Evolutionary conservation across 805 yeast species (phyloP).

Genomic region (Saccharomyces kudriavzevii): DNA sequence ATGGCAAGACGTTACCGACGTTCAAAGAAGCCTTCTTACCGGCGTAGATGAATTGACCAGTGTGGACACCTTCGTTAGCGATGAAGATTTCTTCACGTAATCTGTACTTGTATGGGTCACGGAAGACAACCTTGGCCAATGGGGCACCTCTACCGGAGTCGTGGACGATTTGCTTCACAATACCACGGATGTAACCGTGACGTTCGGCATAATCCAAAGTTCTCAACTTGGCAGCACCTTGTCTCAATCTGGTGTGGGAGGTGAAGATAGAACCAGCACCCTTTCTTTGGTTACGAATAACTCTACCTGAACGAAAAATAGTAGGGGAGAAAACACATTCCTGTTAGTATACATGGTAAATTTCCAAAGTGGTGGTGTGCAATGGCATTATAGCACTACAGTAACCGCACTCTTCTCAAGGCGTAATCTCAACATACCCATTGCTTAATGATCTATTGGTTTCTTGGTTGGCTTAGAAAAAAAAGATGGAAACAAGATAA

Average conservation of each 20-base stretch:
- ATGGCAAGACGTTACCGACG: slow-evolving; percentile 95
- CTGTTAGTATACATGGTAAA: slow-evolving; percentile 8
- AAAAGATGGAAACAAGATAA: no score
- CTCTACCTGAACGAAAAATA: slow-evolving; percentile 65
- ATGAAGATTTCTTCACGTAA: slow-evolving; percentile 96
- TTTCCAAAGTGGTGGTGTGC: neutral
- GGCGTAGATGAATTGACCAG: slow-evolving; percentile 98
- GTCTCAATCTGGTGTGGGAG: slow-evolving; percentile 99
- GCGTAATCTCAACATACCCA: slow-evolving; percentile 26
- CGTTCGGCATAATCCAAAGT: slow-evolving; percentile 98
- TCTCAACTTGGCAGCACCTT: slow-evolving; percentile 99
- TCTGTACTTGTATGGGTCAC: slow-evolving; percentile 99
- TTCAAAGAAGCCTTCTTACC: slow-evolving; percentile 97
- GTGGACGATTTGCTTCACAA: slow-evolving; percentile 96
- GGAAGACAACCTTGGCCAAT: slow-evolving; percentile 96
- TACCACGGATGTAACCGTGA: slow-evolving; percentile 99
- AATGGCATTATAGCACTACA: neutral
- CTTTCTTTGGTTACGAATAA: slow-evolving; percentile 99
- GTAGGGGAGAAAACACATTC: neutral
- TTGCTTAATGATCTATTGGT: slow-evolving; percentile 30
- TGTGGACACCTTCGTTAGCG: slow-evolving; percentile 99
- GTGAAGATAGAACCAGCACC: slow-evolving; percentile 99
- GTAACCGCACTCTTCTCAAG: neutral
- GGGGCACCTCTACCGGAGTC: slow-evolving; percentile 99
- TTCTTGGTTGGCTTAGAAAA: slow-evolving; percentile 7